Percentiles rank a stretch among this genome's conserved stretches.
Conservation (phyloP, 305 asterid genomes). For the Fraxinus xanthoxyloides region DNA sequence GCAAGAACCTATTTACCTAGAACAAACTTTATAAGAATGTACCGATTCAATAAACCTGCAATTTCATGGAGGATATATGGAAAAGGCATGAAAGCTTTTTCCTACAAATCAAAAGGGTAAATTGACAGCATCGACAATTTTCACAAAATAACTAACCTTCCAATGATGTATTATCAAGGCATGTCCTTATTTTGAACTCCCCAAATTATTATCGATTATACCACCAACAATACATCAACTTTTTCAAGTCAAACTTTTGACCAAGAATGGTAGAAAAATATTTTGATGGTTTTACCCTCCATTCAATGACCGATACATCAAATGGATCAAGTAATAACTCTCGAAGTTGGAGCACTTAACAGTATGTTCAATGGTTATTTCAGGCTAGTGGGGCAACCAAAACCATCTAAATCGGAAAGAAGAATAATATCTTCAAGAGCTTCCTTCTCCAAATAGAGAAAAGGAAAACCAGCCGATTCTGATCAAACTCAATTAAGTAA, state of each 20-base stretch:
- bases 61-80: neutral
- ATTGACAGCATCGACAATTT: neutral
- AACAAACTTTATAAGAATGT: neutral
- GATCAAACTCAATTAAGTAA: neutral
- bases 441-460: too few species aligned
- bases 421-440: neutral
- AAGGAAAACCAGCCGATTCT: neutral
- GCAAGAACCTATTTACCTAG: neutral
- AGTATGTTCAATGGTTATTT: neutral
- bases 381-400: neutral
- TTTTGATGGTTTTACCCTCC: neutral
- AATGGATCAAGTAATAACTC: neutral
- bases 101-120: neutral
- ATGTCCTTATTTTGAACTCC: neutral
- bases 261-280: too few species aligned
- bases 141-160: neutral
- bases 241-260: neutral
- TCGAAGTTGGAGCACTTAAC: neutral
- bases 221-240: neutral
- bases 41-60: neutral
- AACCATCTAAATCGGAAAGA: neutral
- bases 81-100: neutral
- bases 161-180: neutral
- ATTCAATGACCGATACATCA: neutral
- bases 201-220: neutral